Conservation (phyloP, 2,329 filamentous ascomycete species). For the Botrytis squamosa region DNA sequence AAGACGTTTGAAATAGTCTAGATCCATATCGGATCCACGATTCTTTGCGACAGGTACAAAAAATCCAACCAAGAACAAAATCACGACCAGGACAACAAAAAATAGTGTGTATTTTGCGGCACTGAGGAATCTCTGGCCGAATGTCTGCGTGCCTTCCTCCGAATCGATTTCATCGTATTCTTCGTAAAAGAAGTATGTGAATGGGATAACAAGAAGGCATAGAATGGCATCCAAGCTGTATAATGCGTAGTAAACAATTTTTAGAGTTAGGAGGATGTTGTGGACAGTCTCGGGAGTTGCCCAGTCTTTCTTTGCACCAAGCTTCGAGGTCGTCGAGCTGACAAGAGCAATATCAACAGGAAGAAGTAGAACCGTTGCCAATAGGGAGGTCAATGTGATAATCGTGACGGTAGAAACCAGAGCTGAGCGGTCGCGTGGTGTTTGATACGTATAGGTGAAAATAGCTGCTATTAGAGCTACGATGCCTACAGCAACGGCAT, state of each 20-base stretch:
- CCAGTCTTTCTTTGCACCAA: conserved; percentile 91
- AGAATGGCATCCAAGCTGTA: conserved; percentile 90
- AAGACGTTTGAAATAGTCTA: conserved; percentile 89
- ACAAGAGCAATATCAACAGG: conserved; percentile 95
- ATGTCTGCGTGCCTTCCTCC: conserved; percentile 72
- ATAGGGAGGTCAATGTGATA: conserved; percentile 78
- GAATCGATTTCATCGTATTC: conserved; percentile 91
- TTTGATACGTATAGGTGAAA: conserved; percentile 90
- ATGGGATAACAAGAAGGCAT: conserved; percentile 86
- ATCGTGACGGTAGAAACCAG: conserved; percentile 83
- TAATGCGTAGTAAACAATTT: conserved; percentile 86
- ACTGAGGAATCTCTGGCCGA: conserved; percentile 71
- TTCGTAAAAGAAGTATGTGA: conserved; percentile 97
- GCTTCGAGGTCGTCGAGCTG: conserved; percentile 76
- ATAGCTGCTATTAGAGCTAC: conserved; percentile 75
- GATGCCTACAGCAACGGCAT: conserved; percentile 76
- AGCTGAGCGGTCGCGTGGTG: conserved; percentile 78
- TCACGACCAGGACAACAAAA: conserved; percentile 75
- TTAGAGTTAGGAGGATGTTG: conserved; percentile 75
- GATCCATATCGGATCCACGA: conserved; percentile 67
- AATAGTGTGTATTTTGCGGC: conserved; percentile 87
- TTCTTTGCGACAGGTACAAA: conserved; percentile 81
- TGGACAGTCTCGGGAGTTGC: conserved; percentile 79
- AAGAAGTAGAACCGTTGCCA: conserved; percentile 88
- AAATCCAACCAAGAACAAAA: conserved; percentile 89